phyloP scores from a whole-genome alignment of 2,329 filamentous ascomycete genomes.

The Talaromyces sp. region DNA sequence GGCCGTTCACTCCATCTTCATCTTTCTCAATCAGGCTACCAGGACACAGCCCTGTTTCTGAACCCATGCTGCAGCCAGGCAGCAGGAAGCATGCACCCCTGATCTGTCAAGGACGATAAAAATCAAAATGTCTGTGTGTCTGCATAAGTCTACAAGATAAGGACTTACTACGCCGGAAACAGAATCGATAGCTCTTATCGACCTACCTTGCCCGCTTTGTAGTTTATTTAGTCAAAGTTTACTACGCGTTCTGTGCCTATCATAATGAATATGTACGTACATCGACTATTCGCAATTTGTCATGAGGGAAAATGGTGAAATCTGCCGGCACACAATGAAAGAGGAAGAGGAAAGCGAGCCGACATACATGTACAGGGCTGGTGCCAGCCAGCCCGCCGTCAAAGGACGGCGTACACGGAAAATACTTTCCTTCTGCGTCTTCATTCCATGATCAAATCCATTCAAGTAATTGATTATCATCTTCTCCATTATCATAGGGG shows the following conservation, averaged over 20 bases:
- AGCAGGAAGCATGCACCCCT: constrained; percentile 4
- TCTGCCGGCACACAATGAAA: background rate
- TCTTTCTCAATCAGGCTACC: background rate
- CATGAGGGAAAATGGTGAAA: background rate
- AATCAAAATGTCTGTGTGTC: constrained; percentile 6
- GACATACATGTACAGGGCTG: background rate
- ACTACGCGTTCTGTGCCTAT: background rate
- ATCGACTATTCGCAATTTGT: background rate
- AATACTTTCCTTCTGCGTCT: too few species aligned
- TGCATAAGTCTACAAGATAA: constrained; percentile 5
- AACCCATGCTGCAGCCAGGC: background rate
- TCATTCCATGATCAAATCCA: background rate
- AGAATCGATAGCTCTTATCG: background rate
- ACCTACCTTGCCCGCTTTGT: background rate
- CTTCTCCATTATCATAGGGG: background rate
- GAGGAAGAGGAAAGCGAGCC: constrained; percentile 5
- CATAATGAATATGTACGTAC: background rate
- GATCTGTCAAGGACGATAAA: background rate
- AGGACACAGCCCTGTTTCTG: background rate
- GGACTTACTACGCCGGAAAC: background rate
- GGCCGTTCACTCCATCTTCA: background rate
- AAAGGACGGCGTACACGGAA: background rate
- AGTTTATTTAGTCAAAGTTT: constrained; percentile 1
- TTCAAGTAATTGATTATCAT: background rate
- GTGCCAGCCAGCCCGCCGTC: background rate